A percentile compares a stretch with the other conserved stretches of the same genome.
phyloP scores from a whole-genome alignment of 805 yeast genomes.

The Scheffersomyces spartinae region DNA sequence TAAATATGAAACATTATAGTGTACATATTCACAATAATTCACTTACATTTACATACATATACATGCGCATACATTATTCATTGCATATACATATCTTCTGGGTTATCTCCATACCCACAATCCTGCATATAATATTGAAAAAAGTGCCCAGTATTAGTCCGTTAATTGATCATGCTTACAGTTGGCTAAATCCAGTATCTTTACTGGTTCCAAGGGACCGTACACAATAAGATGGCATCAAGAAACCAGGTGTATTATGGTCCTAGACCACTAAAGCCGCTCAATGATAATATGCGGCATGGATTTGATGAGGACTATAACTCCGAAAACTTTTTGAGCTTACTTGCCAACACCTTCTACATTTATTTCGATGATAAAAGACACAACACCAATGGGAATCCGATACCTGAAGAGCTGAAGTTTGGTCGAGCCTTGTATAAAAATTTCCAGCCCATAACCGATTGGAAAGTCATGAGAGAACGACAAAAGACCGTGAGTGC shows the following conservation, averaged over 20 bases:
- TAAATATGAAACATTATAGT: too few species aligned
- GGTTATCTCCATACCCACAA: too few species aligned
- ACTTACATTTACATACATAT: too few species aligned
- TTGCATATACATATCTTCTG: too few species aligned
- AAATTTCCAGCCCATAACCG: constrained; percentile 61
- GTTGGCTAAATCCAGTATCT: too few species aligned
- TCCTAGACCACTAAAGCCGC: constrained; percentile 30
- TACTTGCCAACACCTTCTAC: constrained; percentile 57
- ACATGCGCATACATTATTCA: too few species aligned
- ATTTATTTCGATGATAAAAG: constrained; percentile 87
- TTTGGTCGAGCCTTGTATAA: constrained; percentile 24
- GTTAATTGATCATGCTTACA: too few species aligned
- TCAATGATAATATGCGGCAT: constrained; percentile 49
- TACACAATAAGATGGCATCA: too few species aligned
- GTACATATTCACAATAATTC: too few species aligned
- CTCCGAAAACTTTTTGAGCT: constrained; percentile 42
- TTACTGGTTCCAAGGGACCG: too few species aligned
- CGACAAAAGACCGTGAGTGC: constrained; percentile 90
- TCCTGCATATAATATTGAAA: too few species aligned
- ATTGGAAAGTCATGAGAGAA: constrained; percentile 87
- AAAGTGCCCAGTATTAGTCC: too few species aligned
- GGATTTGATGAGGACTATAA: constrained; percentile 55
- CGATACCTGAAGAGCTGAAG: constrained; percentile 47
- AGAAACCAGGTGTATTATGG: constrained; percentile 18
- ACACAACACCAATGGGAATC: constrained; percentile 83